Conservation (phyloP, 805 yeast genomes). For the Cyberlindnera lachancei region DNA sequence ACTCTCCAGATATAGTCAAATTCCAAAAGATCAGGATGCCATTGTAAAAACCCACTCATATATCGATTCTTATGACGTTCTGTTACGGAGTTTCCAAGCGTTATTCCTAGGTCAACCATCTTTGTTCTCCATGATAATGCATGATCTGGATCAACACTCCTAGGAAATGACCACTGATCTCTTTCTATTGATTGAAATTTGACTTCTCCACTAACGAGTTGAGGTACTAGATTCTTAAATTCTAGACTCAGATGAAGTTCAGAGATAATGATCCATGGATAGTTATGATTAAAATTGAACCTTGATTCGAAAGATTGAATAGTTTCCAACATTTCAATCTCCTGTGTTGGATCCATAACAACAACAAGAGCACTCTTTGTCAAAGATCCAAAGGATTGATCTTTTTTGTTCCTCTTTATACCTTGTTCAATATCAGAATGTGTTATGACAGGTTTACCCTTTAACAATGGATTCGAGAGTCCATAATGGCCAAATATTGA, state of each 20-base stretch:
- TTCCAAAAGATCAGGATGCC: slow-evolving; percentile 45
- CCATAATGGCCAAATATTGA: too few species aligned
- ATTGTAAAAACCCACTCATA: slow-evolving; percentile 45
- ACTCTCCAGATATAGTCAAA: slow-evolving; percentile 70
- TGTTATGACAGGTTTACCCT: too few species aligned
- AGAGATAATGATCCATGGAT: slow-evolving; percentile 72
- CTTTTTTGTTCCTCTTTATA: not conserved
- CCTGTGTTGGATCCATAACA: slow-evolving; percentile 1
- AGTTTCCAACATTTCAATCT: slow-evolving; percentile 35
- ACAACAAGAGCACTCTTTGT: not conserved
- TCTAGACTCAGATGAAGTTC: slow-evolving; percentile 49
- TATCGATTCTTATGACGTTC: slow-evolving; percentile 57
- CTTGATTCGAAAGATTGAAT: slow-evolving; percentile 54
- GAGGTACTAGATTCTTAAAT: slow-evolving; percentile 38
- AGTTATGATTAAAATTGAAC: slow-evolving; percentile 51
- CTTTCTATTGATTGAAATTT: slow-evolving; percentile 49
- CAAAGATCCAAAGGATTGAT: not conserved
- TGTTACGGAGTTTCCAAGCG: slow-evolving; percentile 48
- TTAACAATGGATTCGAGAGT: too few species aligned
- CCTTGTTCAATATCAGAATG: slow-evolving; percentile 1
- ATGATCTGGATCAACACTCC: slow-evolving; percentile 42
- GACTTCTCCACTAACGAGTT: slow-evolving; percentile 47
- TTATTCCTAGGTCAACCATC: slow-evolving; percentile 33
- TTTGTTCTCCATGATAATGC: slow-evolving; percentile 34
- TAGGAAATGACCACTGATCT: slow-evolving; percentile 63